phyloP scores from a whole-genome alignment of 768 basidiomycete species.

The Strobilomyces dryophilus region DNA sequence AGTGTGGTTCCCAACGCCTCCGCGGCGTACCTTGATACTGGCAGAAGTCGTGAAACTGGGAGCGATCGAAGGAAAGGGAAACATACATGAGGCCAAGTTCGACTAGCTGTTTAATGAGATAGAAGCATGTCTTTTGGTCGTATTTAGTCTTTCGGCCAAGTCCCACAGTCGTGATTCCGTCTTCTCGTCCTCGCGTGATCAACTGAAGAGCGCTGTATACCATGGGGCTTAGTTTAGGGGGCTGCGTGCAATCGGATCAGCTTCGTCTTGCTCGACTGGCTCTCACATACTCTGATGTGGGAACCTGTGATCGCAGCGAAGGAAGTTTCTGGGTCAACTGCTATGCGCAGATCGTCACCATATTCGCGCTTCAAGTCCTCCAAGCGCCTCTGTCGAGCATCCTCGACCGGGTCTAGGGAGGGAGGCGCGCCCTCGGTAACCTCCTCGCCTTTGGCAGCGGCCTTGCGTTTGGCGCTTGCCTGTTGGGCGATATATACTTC shows the following conservation, averaged over 20 bases:
- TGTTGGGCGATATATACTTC: slow-evolving; percentile 82
- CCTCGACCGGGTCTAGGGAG: slow-evolving; percentile 49
- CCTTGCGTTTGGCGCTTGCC: slow-evolving; percentile 61
- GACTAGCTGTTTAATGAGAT: slow-evolving; percentile 72
- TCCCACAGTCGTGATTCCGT: slow-evolving; percentile 73
- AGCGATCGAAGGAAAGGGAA: background rate
- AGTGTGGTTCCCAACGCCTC: slow-evolving; percentile 72
- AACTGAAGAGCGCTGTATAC: slow-evolving; percentile 82
- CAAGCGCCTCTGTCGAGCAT: slow-evolving; percentile 52
- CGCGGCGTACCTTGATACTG: slow-evolving; percentile 74
- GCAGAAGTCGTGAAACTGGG: slow-evolving; percentile 1
- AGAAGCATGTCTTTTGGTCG: slow-evolving; percentile 88
- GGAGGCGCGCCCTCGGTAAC: slow-evolving; percentile 39
- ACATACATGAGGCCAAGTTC: slow-evolving; percentile 72
- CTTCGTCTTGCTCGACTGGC: background rate
- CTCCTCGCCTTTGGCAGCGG: slow-evolving; percentile 52
- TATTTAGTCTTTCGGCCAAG: slow-evolving; percentile 76
- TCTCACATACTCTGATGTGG: slow-evolving; percentile 64
- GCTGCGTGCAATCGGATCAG: slow-evolving; percentile 38
- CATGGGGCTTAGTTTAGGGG: slow-evolving; percentile 76
- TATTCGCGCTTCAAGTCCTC: slow-evolving; percentile 53
- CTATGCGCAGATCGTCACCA: slow-evolving; percentile 65
- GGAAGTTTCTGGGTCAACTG: slow-evolving; percentile 67
- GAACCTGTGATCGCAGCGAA: slow-evolving; percentile 82
- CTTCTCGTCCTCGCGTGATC: slow-evolving; percentile 75